Conservation (phyloP, 108 stramenopile genomes). For the Pseudonitzschia multiseries region DNA sequence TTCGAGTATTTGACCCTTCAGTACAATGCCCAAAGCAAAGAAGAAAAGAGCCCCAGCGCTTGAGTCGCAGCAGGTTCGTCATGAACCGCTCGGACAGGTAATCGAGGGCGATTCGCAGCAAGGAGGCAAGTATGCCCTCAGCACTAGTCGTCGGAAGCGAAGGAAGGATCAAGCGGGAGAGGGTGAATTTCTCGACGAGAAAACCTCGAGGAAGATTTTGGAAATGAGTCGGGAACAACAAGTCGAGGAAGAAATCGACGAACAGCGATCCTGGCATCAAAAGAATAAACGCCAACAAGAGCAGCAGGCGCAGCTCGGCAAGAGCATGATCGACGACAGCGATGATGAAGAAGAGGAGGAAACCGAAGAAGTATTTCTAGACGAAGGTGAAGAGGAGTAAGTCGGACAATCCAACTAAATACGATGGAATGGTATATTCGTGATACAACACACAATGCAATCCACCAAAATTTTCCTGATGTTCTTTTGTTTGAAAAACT, state of each 20-base stretch:
- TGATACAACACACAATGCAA: neutral
- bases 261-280: conserved; percentile 31
- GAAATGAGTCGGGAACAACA: conserved; percentile 69
- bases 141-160: conserved; percentile 30
- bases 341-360: conserved; percentile 75
- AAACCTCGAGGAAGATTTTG: conserved; percentile 59
- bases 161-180: conserved; percentile 29
- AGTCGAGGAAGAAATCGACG: conserved; percentile 62
- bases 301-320: conserved; percentile 18
- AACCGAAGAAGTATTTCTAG: conserved; percentile 50
- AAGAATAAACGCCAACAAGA: conserved; percentile 11
- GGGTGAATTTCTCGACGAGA: conserved; percentile 62
- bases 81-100: conserved; percentile 85
- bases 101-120: conserved; percentile 74
- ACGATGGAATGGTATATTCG: neutral
- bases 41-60: conserved; percentile 50
- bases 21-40: conserved; percentile 64
- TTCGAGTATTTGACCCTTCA: neutral
- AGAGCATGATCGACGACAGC: conserved; percentile 28
- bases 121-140: conserved; percentile 62
- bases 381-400: conserved; percentile 77
- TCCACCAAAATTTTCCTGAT: conserved; percentile 1
- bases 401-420: neutral
- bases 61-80: conserved; percentile 43
- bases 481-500: neutral